phyloP scores from a whole-genome alignment of 1,284 basidiomycete species.

The Austroboletus novae-zelandiae region DNA sequence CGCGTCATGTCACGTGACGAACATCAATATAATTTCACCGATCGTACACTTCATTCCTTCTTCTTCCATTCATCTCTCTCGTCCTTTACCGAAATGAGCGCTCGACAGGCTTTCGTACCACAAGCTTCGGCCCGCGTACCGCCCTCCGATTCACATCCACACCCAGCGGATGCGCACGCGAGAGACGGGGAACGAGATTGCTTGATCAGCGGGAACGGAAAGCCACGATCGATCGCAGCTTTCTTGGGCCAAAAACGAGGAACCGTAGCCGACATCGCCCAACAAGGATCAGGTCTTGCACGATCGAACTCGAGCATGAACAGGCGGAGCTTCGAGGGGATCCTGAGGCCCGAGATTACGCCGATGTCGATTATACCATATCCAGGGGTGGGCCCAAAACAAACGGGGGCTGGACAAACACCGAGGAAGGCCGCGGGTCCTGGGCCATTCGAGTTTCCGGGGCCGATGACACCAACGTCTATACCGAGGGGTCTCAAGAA shows the following conservation, averaged over 20 bases:
- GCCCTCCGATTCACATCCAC: slow-evolving; percentile 8
- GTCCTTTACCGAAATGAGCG: slow-evolving; percentile 18
- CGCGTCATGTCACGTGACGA: neutral
- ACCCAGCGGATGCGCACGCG: slow-evolving; percentile 1
- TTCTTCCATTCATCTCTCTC: neutral
- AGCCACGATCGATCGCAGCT: slow-evolving; percentile 21
- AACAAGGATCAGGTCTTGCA: slow-evolving; percentile 4
- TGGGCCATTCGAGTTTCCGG: slow-evolving; percentile 12
- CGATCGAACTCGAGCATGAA: slow-evolving; percentile 4
- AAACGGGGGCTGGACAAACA: slow-evolving; percentile 13
- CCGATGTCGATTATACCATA: slow-evolving; percentile 28
- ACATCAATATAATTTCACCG: neutral
- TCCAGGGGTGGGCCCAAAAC: slow-evolving; percentile 5
- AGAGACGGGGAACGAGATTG: slow-evolving; percentile 8
- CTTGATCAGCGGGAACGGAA: slow-evolving; percentile 7
- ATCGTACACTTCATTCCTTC: neutral
- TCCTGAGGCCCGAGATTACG: slow-evolving; percentile 18
- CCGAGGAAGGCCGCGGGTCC: slow-evolving; percentile 14
- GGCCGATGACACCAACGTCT: slow-evolving; percentile 21
- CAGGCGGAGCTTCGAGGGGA: slow-evolving; percentile 23
- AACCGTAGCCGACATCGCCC: neutral
- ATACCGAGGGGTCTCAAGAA: slow-evolving; percentile 9
- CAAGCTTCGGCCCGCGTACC: slow-evolving; percentile 12
- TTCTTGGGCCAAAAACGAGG: slow-evolving; percentile 20
- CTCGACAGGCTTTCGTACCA: slow-evolving; percentile 28